These are phyloP conservation scores for Plasmodium inui DNA, from an alignment of 169 alveolate species.

Conservation along the genomic window DNA sequence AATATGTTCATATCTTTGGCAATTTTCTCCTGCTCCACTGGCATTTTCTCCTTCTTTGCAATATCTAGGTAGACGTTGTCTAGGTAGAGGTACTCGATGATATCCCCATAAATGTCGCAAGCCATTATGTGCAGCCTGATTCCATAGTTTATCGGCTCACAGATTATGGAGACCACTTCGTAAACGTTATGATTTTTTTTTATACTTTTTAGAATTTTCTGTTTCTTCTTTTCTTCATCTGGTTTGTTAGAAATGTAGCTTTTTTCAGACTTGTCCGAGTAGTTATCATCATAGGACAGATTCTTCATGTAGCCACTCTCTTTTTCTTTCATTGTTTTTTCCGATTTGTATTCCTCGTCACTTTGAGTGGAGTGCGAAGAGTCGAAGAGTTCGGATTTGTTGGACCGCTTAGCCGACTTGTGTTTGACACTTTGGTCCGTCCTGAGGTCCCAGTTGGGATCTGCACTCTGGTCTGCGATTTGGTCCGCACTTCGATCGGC, in stretches of 20 bases:
- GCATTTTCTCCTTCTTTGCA: conserved; percentile 31
- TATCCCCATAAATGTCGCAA: conserved; percentile 72
- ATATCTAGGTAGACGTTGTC: conserved; percentile 58
- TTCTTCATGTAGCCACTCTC: conserved; percentile 9
- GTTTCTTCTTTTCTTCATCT: conserved; percentile 74
- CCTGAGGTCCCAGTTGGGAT: not conserved
- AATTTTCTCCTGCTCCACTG: conserved; percentile 57
- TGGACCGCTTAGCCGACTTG: not conserved
- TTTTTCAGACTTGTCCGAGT: conserved; percentile 56
- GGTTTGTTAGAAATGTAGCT: conserved; percentile 47
- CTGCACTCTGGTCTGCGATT: not conserved
- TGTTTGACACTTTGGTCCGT: not conserved
- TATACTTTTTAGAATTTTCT: conserved; percentile 12
- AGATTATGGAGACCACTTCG: conserved; percentile 37
- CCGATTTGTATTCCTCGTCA: conserved; percentile 10
- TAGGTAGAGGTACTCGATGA: conserved; percentile 23
- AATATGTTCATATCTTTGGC: conserved; percentile 31
- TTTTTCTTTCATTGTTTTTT: not conserved
- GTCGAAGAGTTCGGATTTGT: conserved; percentile 29
- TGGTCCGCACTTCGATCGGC: not conserved
- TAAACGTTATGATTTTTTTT: conserved; percentile 51
- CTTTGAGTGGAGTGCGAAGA: conserved; percentile 18
- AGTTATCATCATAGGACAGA: conserved; percentile 19
- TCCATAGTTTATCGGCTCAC: conserved; percentile 27
- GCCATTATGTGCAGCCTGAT: conserved; percentile 55